A percentile compares a stretch with the other conserved stretches of the same genome.
Evolutionary conservation across 345 rosid genomes (phyloP).

Genomic region (Toxicodendron radicans): DNA sequence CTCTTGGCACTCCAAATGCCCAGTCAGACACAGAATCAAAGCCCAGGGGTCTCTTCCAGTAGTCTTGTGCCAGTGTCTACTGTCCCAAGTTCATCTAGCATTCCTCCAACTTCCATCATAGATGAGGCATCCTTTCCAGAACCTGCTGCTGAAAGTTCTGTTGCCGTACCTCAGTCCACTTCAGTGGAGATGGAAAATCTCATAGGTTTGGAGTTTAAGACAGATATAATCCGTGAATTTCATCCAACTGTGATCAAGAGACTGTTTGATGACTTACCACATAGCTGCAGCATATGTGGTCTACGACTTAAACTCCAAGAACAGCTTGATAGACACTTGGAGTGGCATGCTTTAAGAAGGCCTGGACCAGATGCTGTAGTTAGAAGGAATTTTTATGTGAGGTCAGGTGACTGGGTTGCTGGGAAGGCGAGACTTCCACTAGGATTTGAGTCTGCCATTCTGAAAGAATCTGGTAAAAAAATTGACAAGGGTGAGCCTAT

Average conservation of each 20-base stretch:
- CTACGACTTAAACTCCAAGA: constrained; percentile 66
- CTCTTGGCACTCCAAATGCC: constrained; percentile 30
- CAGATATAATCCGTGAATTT: constrained; percentile 69
- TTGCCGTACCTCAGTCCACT: constrained; percentile 25
- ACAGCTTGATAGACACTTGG: constrained; percentile 68
- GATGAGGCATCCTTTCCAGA: constrained; percentile 40
- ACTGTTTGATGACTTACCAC: constrained; percentile 64
- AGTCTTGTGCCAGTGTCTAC: constrained; percentile 33
- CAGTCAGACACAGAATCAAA: constrained; percentile 35
- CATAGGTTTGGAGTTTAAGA: constrained; percentile 74
- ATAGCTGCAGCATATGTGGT: constrained; percentile 76
- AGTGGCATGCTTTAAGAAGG: constrained; percentile 65
- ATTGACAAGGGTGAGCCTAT: constrained; percentile 40
- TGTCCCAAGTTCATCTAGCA: constrained; percentile 38
- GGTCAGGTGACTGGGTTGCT: constrained; percentile 61
- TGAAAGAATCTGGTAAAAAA: constrained; percentile 33
- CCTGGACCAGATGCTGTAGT: constrained; percentile 30
- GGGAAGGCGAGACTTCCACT: constrained; percentile 40
- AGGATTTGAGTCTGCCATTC: constrained; percentile 39
- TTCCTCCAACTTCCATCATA: constrained; percentile 30
- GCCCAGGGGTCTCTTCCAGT: constrained; percentile 36
- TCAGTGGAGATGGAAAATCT: constrained; percentile 39
- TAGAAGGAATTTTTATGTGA: constrained; percentile 71
- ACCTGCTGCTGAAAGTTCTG: constrained; percentile 36
- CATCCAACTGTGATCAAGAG: constrained; percentile 69